Base-by-base conservation (phyloP, 192 early-diverging fungal genomes). In the Umbelopsis sp. region DNA sequence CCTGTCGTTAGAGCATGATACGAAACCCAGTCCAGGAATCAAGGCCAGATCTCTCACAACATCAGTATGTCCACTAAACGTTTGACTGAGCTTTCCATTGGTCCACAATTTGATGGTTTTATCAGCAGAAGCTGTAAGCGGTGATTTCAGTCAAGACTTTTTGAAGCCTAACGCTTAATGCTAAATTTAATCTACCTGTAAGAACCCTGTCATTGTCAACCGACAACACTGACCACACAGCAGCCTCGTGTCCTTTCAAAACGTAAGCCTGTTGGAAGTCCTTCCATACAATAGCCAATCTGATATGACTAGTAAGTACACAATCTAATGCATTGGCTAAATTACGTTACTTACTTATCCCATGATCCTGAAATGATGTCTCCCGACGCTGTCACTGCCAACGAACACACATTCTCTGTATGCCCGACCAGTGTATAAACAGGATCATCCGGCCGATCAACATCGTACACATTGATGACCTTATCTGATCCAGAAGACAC, bases 301-400 rank as follows among this genome's bases (percentile, higher is more conserved):
- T 95, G 72, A 25, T 23, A 4, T 16, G 4, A 12, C 13, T 5
- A 44, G 30, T 44, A 20, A 33, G 53, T 13, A 33, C 10, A 35
- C 22, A 21, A 11, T 27, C 7, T n/a, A 69, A 22, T 48, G 7
- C 35, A 33, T 12, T 20, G 41, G 1, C 44, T 21, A 23, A 22
- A 18, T 18, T 46, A 50, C 13, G 1, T 23, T 12, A 72, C 80
- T 71, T 77, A 95, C 93, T 88, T 91, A 85, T 99, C 98, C 98
- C 97, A 98, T 8, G 95, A 97, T n/a, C 96, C 98, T 22, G 95
- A 96, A 20, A 98, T 87, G 21, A 99, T 78, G 21, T 87, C 79
- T 18, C 86, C 90, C 23, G 84, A 82, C 1, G 79, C 71, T 3
- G 89, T 84, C 2, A 86, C 82, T 9, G 80, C 86, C 22, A 99